Base-by-base conservation (phyloP, 2,329 filamentous ascomycete species). In the Pestalotiopsis sp. region DNA sequence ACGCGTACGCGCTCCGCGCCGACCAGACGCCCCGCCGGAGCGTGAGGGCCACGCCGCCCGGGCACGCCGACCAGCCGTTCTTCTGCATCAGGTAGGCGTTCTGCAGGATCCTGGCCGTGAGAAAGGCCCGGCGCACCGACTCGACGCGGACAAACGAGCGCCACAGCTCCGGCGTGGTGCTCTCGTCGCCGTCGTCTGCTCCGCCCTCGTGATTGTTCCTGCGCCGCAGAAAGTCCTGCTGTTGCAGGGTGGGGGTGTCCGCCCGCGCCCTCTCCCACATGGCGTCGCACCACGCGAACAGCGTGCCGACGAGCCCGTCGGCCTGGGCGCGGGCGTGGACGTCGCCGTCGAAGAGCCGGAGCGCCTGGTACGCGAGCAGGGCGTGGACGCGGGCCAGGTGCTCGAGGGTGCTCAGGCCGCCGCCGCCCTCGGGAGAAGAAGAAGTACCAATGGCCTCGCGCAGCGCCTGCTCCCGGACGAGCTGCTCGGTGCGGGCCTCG, bases 311-410 rank as follows among this genome's bases (percentile, higher is more conserved):
- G 20, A 77, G 70, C 13, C 66, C 72, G 69, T 80, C 78, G 13
- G 74, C 79, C 60, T 76, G 74, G 2, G 74, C 74, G 38, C 79
- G 75, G 71, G 79, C 76, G 23, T 74, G 72, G 27, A 80, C 71
- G 68, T 80, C 76, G 27, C 78, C 79, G 68, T 81, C 79, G 66
- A 77, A 78, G 7, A 81, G 72, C 11, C 79, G 72, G 61, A 80
- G 77, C n/a, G 75, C 68, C 67, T 80, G 78, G 69, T 80, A 80
- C n/a, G 70, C 70, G 0, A 75, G 66, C 36, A 77, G 64, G 9
- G 75, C 69, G 61, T 76, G 75, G n/a, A 76, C 75, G 2, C 73
- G 70, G 25, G 70, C 67, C 9, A 76, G 61, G 20, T 72, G 74
- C 56, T 71, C 70, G 62, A 75, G 72, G 45, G 73, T 56, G 5